Evolutionary conservation across 768 basidiomycete species (phyloP).

Genomic region (Russula griseocarnosa): DNA sequence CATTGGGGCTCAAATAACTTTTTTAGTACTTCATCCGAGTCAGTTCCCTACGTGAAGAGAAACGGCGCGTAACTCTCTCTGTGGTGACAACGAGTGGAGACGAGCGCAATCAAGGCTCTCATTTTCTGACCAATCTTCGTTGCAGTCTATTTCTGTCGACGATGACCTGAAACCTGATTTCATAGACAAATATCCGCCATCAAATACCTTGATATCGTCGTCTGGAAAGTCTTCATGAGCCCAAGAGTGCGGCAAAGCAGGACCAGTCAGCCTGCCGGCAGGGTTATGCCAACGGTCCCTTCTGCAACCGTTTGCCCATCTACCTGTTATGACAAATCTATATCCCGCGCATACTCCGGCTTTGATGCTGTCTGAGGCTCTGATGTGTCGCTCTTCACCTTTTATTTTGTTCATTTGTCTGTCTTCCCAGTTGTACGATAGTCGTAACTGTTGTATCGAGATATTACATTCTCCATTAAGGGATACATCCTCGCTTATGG

Average conservation of each 20-base stretch:
- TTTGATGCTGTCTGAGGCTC: background rate
- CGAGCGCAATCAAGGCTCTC: background rate
- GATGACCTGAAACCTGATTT: slow-evolving; percentile 6
- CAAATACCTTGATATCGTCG: slow-evolving; percentile 3
- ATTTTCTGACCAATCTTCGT: background rate
- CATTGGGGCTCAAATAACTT: background rate
- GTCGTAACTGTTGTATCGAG: too few relatives aligned
- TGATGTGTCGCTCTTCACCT: background rate
- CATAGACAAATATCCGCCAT: slow-evolving; percentile 1
- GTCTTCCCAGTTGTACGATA: too few relatives aligned
- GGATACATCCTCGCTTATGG: too few relatives aligned
- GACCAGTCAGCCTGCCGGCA: background rate
- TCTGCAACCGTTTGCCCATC: background rate
- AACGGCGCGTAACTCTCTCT: background rate
- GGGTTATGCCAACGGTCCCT: background rate
- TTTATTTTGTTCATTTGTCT: too few relatives aligned
- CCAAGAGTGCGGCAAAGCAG: background rate
- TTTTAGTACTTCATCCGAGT: slow-evolving; percentile 2
- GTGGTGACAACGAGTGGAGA: background rate
- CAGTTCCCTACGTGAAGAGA: background rate
- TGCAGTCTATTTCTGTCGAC: background rate
- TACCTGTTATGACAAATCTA: background rate
- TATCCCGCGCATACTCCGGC: background rate
- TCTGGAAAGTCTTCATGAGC: background rate
- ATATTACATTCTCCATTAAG: too few relatives aligned